Base-by-base conservation (phyloP, 2,329 filamentous ascomycete species). In the Ophioceras dolichostomum region DNA sequence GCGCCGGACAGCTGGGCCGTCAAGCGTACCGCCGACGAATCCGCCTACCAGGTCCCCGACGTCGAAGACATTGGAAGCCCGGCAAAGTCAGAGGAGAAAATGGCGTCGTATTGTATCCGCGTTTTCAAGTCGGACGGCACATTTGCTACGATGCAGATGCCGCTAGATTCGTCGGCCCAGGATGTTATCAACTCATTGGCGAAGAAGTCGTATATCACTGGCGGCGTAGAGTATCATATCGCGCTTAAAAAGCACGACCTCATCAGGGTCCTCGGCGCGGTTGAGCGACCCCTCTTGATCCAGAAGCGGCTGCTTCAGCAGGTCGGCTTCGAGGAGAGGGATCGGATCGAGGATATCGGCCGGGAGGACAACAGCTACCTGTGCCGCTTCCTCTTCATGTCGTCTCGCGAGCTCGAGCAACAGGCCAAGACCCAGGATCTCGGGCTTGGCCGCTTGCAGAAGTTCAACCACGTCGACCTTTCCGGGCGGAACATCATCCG, bases 1-100 rank as follows among this genome's bases (percentile, higher is more conserved):
- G 88, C 88, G 4, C 89, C 91, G 1, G 89, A 96, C 56, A 95
- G 88, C 55, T 98, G 91, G 91, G 87, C 84, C 36, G 89, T 96
- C 19, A 84, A 83, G 47, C 79, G 77, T 42, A 68, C 68, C 32
- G 74, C 73, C 7, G 79, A 86, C 47, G 81, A 85, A 38, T 71
- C 70, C 43, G 64, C 68, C 36, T 51, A 68, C 46, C 70, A 65
- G 47, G 61, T 54, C 4, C 62, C 67, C 2, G 82, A 86, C 39
- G 64, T 73, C 12, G 82, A 87, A 43, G 82, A 89, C 38, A 64
- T 70, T 20, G 78, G 75, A 33, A 72, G 74, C 36, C 70, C 76
- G n/a, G 68, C 75, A 6, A 73, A 75, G 35, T 73, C 79, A 2
- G 83, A 89, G 39, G 82, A 89, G 54, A 83, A 85, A 51, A 68